Evolutionary conservation across 768 basidiomycete genomes (phyloP).

Genomic region (Leccinum arenicola): DNA sequence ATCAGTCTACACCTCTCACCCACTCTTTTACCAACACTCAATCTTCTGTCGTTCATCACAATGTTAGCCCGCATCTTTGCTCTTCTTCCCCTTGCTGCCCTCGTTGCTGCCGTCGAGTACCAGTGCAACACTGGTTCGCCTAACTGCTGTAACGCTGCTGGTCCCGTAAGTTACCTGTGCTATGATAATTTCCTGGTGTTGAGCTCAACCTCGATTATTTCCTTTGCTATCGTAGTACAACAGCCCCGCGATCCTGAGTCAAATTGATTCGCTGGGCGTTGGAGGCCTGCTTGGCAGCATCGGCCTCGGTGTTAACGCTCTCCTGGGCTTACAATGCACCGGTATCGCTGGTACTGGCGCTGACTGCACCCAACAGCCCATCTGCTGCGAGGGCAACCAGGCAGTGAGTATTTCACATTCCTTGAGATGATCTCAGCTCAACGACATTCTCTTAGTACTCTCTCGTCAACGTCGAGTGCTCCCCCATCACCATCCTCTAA

Average conservation of each 20-base stretch:
- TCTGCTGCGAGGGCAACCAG: background rate
- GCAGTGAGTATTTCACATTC: background rate
- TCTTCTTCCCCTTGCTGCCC: background rate
- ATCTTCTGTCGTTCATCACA: background rate
- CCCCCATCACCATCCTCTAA: background rate
- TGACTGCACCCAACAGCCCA: background rate
- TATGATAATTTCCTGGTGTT: background rate
- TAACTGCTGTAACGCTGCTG: background rate
- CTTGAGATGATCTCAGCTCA: background rate
- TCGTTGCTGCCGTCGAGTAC: background rate
- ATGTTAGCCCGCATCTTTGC: background rate
- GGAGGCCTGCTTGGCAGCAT: background rate
- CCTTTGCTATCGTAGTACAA: background rate
- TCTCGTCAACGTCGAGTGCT: background rate
- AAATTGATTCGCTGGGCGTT: background rate
- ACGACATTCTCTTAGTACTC: background rate
- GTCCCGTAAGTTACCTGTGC: background rate
- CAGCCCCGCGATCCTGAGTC: background rate
- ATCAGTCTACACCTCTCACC: background rate
- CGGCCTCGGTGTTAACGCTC: fast-evolving
- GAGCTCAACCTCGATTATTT: background rate
- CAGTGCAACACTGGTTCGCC: background rate
- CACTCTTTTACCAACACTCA: background rate
- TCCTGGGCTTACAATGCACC: background rate
- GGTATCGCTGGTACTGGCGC: background rate